Percentiles rank a stretch among this genome's conserved stretches.
Evolutionary conservation across 768 basidiomycete species (phyloP).

Genomic region (Pholiota microspora): DNA sequence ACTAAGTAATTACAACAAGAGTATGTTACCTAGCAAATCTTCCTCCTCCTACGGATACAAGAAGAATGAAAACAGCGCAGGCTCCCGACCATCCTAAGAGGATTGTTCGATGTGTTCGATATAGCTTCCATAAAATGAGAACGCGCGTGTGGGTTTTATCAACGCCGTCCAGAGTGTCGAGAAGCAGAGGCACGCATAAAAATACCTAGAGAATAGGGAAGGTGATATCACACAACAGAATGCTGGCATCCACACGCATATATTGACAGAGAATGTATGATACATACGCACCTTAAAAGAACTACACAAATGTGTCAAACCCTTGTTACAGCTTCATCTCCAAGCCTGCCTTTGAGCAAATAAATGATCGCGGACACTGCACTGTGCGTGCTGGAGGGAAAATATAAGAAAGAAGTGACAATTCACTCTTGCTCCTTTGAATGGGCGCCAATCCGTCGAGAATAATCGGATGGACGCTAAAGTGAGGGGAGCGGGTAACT

Average conservation of each 20-base stretch:
- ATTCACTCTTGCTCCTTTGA: slow-evolving; percentile 73
- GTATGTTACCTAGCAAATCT: slow-evolving; percentile 27
- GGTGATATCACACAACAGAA: not conserved
- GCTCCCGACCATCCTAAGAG: slow-evolving; percentile 20
- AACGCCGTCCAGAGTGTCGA: slow-evolving; percentile 96
- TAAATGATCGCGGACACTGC: slow-evolving; percentile 17
- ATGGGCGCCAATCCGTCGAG: slow-evolving; percentile 75
- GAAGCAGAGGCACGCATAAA: slow-evolving; percentile 50
- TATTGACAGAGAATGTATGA: not conserved
- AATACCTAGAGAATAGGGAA: not conserved
- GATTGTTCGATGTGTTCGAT: slow-evolving; percentile 30
- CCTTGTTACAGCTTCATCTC: slow-evolving; percentile 16
- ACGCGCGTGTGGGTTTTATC: slow-evolving; percentile 64
- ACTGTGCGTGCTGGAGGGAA: slow-evolving; percentile 39
- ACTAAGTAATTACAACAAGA: not conserved
- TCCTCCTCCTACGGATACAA: slow-evolving; percentile 13
- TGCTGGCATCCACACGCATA: not conserved
- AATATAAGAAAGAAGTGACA: slow-evolving; percentile 25
- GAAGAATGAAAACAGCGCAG: slow-evolving; percentile 24
- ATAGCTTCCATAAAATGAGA: slow-evolving; percentile 98
- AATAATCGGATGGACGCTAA: slow-evolving; percentile 69
- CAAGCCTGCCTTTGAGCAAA: slow-evolving; percentile 22
- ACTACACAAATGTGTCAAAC: slow-evolving; percentile 14
- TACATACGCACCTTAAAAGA: slow-evolving; percentile 8
- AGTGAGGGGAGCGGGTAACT: slow-evolving; percentile 67